These are phyloP conservation scores for Nakaseomyces nivariensis DNA, from an alignment of 1,139 yeast genomes.

Conservation along the genomic window DNA sequence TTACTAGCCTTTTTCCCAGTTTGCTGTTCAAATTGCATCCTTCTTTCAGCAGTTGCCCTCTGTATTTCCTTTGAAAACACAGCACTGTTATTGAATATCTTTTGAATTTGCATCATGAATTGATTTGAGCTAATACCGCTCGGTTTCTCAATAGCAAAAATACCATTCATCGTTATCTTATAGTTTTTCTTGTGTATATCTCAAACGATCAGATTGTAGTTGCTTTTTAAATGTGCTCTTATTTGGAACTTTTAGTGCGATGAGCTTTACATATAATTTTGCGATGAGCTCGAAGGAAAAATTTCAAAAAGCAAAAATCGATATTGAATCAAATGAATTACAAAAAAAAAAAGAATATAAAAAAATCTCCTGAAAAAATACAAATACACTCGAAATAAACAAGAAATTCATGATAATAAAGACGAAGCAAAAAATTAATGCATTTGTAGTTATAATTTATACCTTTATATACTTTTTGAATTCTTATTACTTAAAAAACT, in stretches of 20 bases:
- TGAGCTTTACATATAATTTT: not conserved
- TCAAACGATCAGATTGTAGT: too few species aligned
- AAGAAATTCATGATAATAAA: too few species aligned
- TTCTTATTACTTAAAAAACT: too few species aligned
- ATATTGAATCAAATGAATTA: too few species aligned
- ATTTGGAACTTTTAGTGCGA: not conserved
- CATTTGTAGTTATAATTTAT: too few species aligned
- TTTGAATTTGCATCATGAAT: conserved; percentile 56
- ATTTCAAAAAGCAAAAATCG: not conserved
- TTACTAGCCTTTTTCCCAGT: conserved; percentile 33
- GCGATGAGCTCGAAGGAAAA: not conserved
- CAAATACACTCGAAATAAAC: too few species aligned
- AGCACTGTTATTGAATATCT: conserved; percentile 48
- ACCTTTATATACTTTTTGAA: too few species aligned
- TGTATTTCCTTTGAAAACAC: conserved; percentile 50
- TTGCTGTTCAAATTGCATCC: conserved; percentile 37
- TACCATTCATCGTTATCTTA: conserved; percentile 55
- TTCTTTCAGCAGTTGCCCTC: conserved; percentile 38
- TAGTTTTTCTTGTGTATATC: not conserved
- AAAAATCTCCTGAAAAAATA: too few species aligned
- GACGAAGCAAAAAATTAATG: too few species aligned
- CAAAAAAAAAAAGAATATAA: too few species aligned
- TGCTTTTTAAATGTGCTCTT: not conserved
- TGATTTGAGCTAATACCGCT: conserved; percentile 74
- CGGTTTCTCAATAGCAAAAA: conserved; percentile 91